Evolutionary conservation across 1,139 yeast genomes (phyloP), one percentile per base, ranked within the genome.

Genomic region (Diutina rugosa): DNA sequence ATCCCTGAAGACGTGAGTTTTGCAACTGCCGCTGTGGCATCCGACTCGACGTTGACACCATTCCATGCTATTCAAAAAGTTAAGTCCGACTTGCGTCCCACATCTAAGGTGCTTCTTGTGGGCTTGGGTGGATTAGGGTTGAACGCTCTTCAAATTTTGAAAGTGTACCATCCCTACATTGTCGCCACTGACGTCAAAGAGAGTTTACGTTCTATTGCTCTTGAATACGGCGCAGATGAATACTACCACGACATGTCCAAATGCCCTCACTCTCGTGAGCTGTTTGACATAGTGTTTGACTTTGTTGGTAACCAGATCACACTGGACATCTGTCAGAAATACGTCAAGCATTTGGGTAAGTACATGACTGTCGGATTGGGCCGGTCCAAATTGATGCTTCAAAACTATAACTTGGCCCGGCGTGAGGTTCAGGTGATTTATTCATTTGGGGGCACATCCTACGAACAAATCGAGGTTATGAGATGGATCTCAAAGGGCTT

Each of bases 101-200:
- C 72, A 5, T 59, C 71, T 10, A 76, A 72, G 59, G 77, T 78
- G 3, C 67, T 78, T 56, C 69, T 78, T 6, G 63, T 77, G 56
- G 84, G 83, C 1, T 65, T 76, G 51, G 82, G 83, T 8, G 83
- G 83, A 1, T 68, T 79, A 56, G 82, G 83, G 0, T 66, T 77
- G 59, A 78, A 78, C 63, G 82, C 77, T 1, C 57, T 78, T 18
- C 83, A 79, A 60, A 73, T 79, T 46, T 67, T 77, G 56, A 69
- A 67, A 55, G 64, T 66, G 41, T 76, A 69, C 58, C 77, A 77
- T n/a, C 72, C 75, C 58, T 61, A 71, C 46, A 67, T 77, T 6
- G 76, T 76, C 18, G 77, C 74, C 4, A 64, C 68, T 54, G 82
- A 77, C 59, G 63, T 69, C 51, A 76, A 76, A 63, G 63, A 65